phyloP scores from a whole-genome alignment of 75 land plant species.

The Sequoia sempervirens region DNA sequence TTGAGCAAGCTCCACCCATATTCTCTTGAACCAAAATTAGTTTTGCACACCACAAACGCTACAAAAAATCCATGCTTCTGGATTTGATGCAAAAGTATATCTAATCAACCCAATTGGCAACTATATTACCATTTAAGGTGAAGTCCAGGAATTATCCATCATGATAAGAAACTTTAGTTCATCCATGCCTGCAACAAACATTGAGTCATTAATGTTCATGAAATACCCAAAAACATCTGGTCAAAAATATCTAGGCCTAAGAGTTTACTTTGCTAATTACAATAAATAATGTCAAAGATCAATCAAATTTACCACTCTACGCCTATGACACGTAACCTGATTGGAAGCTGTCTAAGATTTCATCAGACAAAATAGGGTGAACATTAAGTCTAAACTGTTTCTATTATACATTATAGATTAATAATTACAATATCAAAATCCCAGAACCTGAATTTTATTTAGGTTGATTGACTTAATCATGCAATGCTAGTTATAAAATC shows the following conservation, averaged over 20 bases:
- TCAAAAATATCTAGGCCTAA: neutral
- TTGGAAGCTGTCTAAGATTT: neutral
- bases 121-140: neutral
- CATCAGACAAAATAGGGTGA: neutral
- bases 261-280: neutral
- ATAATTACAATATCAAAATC: neutral
- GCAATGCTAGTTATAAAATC: neutral
- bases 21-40: neutral
- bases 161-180: neutral
- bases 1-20: constrained; percentile 1
- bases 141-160: neutral
- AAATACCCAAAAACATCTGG: neutral
- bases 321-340: neutral
- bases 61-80: constrained; percentile 1
- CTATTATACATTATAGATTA: neutral
- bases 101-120: neutral
- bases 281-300: neutral
- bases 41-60: neutral
- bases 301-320: neutral
- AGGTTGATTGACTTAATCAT: neutral
- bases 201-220: neutral
- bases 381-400: neutral
- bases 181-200: neutral
- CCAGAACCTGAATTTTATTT: neutral
- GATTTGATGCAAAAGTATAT: neutral